phyloP scores from a whole-genome alignment of 179 eudicot genomes.

The Amaranthus tricolor region DNA sequence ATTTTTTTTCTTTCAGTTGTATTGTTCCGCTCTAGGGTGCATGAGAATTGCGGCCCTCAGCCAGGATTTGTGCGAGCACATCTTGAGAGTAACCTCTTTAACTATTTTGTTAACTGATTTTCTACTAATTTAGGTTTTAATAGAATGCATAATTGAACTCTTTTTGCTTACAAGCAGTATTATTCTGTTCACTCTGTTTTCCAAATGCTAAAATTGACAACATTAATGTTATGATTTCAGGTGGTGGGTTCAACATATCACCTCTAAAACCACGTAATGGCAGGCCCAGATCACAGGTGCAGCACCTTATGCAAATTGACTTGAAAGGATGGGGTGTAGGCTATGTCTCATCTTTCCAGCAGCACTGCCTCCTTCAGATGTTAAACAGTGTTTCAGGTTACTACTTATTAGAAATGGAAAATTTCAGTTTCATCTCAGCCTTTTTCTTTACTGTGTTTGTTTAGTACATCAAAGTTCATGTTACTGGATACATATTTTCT shows the following conservation, averaged over 20 bases:
- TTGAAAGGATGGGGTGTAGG: constrained; percentile 99
- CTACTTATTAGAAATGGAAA: constrained; percentile 9
- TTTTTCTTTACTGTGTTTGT: not conserved
- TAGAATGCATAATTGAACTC: not conserved
- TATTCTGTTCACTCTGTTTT: constrained; percentile 8
- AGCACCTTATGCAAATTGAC: constrained; percentile 99
- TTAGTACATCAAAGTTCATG: not conserved
- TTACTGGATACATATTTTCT: not conserved
- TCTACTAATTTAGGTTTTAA: not conserved
- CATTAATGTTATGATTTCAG: constrained; percentile 34
- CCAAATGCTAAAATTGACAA: not conserved
- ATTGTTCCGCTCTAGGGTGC: constrained; percentile 91
- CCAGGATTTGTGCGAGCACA: constrained; percentile 99
- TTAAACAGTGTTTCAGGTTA: constrained; percentile 94
- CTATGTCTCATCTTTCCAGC: constrained; percentile 84
- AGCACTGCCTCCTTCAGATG: constrained; percentile 94
- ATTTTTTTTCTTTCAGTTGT: constrained; percentile 65
- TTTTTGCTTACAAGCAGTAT: not conserved
- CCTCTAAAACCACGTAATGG: constrained; percentile 87
- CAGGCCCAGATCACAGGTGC: constrained; percentile 93
- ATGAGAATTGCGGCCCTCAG: constrained; percentile 88
- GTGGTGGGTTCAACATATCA: constrained; percentile 96
- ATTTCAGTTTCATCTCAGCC: not conserved
- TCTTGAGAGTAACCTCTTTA: constrained; percentile 74
- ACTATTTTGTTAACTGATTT: constrained; percentile 18